Base-by-base conservation (phyloP, 257 asterid species). In the Henckelia pumila region DNA sequence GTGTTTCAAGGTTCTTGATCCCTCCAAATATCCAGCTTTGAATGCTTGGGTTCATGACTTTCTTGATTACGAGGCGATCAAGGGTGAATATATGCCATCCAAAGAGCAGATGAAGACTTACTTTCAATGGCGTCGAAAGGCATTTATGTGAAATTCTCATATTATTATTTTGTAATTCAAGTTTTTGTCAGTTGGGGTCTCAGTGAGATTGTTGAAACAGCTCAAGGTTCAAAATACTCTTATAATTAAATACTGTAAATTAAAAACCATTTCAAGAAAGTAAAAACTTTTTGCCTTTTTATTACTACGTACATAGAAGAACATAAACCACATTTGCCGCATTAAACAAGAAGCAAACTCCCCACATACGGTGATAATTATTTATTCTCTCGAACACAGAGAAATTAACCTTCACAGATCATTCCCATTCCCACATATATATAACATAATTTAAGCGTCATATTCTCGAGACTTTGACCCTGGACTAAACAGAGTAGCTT, bases 401-500 rank as follows among this genome's bases (percentile, higher is more conserved):
- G 55, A 47, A 47, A 47, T 16, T 5, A 47, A 47, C 21, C 21
- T 47, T 6, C 55, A 21, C 17, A 20, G 17, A 7, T 35, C 44
- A n/a, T 44, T 25, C 16, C 52, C 44, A n/a, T 44, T 25, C 16
- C 52, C 55, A 25, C 19, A 26, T 44, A 37, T 63, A 26, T 35
- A 8, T 47, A 58, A 21, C 3, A 37, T 5, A 32, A 32, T 44
- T 22, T 24, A 69, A 9, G 26, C 25, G 33, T 58, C 62, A 44
- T 50, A 23, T 55, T 23, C 58, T 28, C 32, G n/a, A 9, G 67
- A 23, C 40, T 64, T 63, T 30, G 68, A 59, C 37, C 59, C 62
- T 2, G 82, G 71, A 71, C 82, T 77, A 40, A 86, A 73, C 61
- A 86, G 37, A 0, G 66, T 65, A 4, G 79, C 63, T 62, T 86